Conservation (phyloP, 768 basidiomycete genomes). For the Amanita thiersii region DNA sequence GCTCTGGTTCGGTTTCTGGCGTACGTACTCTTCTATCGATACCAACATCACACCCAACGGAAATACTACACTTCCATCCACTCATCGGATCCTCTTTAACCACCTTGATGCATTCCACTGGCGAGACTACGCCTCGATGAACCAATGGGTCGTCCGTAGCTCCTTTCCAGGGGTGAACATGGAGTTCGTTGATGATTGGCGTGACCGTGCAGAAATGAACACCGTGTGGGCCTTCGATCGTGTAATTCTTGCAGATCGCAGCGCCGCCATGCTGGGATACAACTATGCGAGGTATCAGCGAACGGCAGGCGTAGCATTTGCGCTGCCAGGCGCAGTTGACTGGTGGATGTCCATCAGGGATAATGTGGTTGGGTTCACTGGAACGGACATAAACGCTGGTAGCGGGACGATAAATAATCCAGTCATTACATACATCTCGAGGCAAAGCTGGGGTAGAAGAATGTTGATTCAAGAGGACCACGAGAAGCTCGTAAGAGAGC, state of each 20-base stretch:
- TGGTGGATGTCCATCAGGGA: conserved; percentile 84
- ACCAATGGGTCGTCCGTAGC: conserved; percentile 75
- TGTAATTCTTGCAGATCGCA: conserved; percentile 82
- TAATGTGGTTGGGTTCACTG: conserved; percentile 67
- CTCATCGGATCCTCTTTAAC: conserved; percentile 70
- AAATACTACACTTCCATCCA: conserved; percentile 62
- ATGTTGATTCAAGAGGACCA: conserved; percentile 75
- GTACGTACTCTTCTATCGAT: conserved; percentile 81
- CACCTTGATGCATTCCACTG: conserved; percentile 70
- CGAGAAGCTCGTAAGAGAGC: conserved; percentile 65
- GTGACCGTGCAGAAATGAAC: conserved; percentile 63
- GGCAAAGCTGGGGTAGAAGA: conserved; percentile 83
- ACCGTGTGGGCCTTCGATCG: conserved; percentile 76
- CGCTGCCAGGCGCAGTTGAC: conserved; percentile 60
- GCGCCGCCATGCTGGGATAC: conserved; percentile 69
- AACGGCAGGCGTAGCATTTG: conserved; percentile 68
- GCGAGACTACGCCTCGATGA: conserved; percentile 91
- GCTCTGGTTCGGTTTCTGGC: conserved; percentile 88
- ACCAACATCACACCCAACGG: conserved; percentile 56
- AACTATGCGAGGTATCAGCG: conserved; percentile 67
- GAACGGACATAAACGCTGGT: conserved; percentile 36
- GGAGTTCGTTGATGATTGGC: conserved; percentile 82
- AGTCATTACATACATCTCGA: conserved; percentile 89
- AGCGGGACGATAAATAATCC: conserved; percentile 44
- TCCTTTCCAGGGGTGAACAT: conserved; percentile 74